Evolutionary conservation across 2,329 filamentous ascomycete species (phyloP), one percentile per base, ranked within the genome.

Genomic region (Madurella fahalii): DNA sequence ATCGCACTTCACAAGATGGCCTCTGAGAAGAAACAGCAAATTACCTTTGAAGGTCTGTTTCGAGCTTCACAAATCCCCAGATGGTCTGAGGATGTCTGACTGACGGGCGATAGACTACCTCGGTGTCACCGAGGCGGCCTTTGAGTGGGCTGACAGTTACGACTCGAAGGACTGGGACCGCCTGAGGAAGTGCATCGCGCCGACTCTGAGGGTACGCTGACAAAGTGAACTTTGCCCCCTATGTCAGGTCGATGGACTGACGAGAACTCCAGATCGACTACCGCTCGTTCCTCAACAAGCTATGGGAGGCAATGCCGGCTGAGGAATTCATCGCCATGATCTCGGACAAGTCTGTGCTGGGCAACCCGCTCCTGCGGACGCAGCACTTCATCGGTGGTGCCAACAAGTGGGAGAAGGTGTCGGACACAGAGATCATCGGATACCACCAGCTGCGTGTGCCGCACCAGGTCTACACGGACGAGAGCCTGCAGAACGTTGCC

Each of bases 211-310:
- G 41, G 76, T 77, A 66, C 49, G 72, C 65, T 43, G 39, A 44
- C 32, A 8, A 9, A n/a, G 32, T 5, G 9, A 9, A 15, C n/a
- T 15, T 2, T 32, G 12, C 32, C 16, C 25, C 3, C 50, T 58
- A 25, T 53, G 43, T 25, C 15, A 40, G 46, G 20, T 53, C 57
- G 50, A 58, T 48, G 16, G 17, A 8, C 47, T 49, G 43, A 49
- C 13, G 31, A 25, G n/a, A n/a, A n/a, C 39, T n/a, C 11, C 12
- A 86, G 77, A 79, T 90, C 64, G 87, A 91, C 75, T 91, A 91
- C 78, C 81, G 80, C 48, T 77, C 78, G 40, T 81, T 85, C 68
- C 77, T 82, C 50, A 75, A 82, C 67, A 79, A 79, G 65, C 68
- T 80, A 53, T 85, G 82, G 82, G 77, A 81, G 47, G 74, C 77